These are phyloP conservation scores for Gnetum montanum DNA, from an alignment of 75 land plant genomes.

Conservation along the genomic window DNA sequence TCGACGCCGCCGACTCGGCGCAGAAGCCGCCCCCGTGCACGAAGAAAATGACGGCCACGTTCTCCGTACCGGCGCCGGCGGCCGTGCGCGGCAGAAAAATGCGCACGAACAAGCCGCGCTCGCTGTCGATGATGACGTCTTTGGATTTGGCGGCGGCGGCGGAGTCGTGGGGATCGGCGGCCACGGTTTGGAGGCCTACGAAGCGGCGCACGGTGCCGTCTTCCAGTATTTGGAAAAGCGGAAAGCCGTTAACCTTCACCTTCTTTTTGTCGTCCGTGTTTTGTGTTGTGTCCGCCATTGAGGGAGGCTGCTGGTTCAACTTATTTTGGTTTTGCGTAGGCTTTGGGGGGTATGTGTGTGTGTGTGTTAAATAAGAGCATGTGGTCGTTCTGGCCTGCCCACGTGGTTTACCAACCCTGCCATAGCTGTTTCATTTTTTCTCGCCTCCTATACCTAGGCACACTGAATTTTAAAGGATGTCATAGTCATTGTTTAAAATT, in stretches of 20 bases:
- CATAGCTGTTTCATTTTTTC: slow-evolving; percentile 22
- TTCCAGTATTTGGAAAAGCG: slow-evolving; percentile 33
- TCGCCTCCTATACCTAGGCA: slow-evolving; percentile 28
- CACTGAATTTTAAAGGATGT: slow-evolving; percentile 41
- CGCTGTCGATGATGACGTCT: slow-evolving; percentile 20
- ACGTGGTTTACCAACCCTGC: slow-evolving; percentile 59
- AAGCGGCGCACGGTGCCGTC: slow-evolving; percentile 58
- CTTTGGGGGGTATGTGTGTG: too few relatives aligned
- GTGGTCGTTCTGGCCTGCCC: slow-evolving; percentile 27
- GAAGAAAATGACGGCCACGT: slow-evolving; percentile 49
- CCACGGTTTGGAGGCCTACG: slow-evolving; percentile 34
- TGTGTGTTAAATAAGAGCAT: too few relatives aligned
- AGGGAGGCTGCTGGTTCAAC: too few relatives aligned
- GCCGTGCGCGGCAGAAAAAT: slow-evolving; percentile 31
- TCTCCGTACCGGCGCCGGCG: not conserved
- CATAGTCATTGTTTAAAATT: slow-evolving; percentile 47
- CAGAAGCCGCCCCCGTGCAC: slow-evolving; percentile 80
- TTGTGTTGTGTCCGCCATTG: too few relatives aligned
- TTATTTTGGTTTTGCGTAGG: too few relatives aligned
- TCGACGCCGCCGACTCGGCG: slow-evolving; percentile 28
- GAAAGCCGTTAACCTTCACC: slow-evolving; percentile 28
- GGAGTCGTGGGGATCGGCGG: too few relatives aligned
- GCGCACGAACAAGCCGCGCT: slow-evolving; percentile 21
- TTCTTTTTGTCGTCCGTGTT: too few relatives aligned
- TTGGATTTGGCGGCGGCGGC: slow-evolving; percentile 29